Evolutionary conservation across 495 filamentous ascomycete species (phyloP).

Genomic region (Penicillium longicatenatum): DNA sequence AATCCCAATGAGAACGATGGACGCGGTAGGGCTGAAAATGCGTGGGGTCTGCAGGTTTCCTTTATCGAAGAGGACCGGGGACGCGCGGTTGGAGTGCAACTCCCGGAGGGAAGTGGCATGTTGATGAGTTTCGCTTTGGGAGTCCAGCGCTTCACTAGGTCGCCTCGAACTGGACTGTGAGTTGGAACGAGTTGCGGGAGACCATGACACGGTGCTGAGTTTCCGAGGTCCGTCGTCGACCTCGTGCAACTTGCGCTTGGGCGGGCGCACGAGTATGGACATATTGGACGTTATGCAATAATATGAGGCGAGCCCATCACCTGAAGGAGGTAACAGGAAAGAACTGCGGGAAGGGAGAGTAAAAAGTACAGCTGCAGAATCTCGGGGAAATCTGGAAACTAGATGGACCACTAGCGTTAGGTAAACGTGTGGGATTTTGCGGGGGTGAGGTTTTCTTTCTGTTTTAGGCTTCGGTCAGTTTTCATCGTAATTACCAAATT

Average conservation of each 20-base stretch:
- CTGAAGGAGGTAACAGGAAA: background rate
- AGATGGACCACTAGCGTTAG: background rate
- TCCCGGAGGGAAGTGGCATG: slow-evolving; percentile 30
- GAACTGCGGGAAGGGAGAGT: background rate
- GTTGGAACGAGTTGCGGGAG: background rate
- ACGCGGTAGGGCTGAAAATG: slow-evolving; percentile 61
- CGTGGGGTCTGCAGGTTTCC: slow-evolving; percentile 30
- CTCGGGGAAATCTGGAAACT: background rate
- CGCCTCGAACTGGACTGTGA: slow-evolving; percentile 20
- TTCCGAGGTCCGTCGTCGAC: slow-evolving; percentile 33
- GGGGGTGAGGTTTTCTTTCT: slow-evolving; percentile 5
- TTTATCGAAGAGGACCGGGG: slow-evolving; percentile 35
- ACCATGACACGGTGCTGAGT: slow-evolving; percentile 7
- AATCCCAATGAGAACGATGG: slow-evolving; percentile 74
- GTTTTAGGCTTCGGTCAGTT: background rate
- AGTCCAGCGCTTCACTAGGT: slow-evolving; percentile 26
- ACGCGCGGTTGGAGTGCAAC: slow-evolving; percentile 34
- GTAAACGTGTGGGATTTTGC: slow-evolving; percentile 5
- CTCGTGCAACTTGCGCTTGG: slow-evolving; percentile 41
- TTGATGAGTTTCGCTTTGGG: slow-evolving; percentile 24
- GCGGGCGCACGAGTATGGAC: slow-evolving; percentile 41
- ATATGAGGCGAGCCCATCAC: slow-evolving; percentile 15
- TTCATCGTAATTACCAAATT: background rate
- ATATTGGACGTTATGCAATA: slow-evolving; percentile 22
- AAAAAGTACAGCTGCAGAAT: background rate